These are phyloP conservation scores for Botrytis galanthina DNA, from an alignment of 2,329 filamentous ascomycete genomes.

Conservation along the genomic window DNA sequence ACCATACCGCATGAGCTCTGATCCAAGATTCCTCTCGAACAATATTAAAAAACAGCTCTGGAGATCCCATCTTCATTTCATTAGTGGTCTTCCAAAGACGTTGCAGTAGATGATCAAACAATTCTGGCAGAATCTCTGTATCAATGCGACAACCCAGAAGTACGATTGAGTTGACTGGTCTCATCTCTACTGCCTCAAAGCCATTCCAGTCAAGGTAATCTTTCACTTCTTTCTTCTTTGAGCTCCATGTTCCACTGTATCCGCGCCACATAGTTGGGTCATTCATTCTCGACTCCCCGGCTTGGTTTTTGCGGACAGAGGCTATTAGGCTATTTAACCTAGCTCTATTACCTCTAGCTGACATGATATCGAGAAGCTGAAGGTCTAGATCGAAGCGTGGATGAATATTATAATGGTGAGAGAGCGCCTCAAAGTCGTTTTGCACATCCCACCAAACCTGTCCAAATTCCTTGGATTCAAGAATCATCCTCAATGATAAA, in stretches of 20 bases:
- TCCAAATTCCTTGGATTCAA: neutral
- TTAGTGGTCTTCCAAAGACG: neutral
- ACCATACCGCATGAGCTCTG: neutral
- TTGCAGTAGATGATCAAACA: neutral
- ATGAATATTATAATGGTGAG: conserved; percentile 3
- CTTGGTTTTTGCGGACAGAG: neutral
- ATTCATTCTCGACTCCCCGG: neutral
- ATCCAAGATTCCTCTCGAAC: conserved; percentile 1
- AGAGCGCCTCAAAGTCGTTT: conserved; percentile 10
- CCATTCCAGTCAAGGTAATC: neutral
- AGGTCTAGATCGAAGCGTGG: neutral
- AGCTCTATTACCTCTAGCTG: neutral
- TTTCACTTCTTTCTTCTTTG: neutral
- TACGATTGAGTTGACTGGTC: neutral
- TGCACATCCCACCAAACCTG: neutral
- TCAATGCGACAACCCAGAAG: neutral
- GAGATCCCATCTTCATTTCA: neutral
- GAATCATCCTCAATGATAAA: neutral
- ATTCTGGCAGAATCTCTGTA: neutral
- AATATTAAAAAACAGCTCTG: neutral
- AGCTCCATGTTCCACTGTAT: neutral
- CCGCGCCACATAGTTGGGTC: neutral
- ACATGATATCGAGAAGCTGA: conserved; percentile 5
- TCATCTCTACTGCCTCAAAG: neutral
- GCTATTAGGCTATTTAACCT: neutral